These are phyloP conservation scores for Trichoderma semiorbis DNA, from an alignment of 2,329 filamentous ascomycete genomes.

Conservation along the genomic window DNA sequence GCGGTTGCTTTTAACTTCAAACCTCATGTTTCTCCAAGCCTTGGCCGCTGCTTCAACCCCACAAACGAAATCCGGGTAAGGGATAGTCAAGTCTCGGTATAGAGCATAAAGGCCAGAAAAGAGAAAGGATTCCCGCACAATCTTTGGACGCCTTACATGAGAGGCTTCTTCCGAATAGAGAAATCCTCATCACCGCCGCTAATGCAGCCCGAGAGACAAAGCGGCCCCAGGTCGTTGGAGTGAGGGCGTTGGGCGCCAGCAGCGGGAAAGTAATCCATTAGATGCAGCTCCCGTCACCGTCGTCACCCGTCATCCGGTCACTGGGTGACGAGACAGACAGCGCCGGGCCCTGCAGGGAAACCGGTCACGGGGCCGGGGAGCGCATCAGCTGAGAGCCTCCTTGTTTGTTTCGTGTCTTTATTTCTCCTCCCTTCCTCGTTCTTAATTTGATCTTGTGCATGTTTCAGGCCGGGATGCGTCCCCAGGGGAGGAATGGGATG, in stretches of 20 bases:
- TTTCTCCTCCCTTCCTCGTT: background rate
- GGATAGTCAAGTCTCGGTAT: background rate
- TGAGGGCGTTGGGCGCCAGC: background rate
- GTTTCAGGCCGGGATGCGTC: background rate
- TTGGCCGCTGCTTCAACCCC: background rate
- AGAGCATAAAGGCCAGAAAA: background rate
- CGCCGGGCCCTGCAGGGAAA: background rate
- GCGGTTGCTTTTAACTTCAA: background rate
- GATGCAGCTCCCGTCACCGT: background rate
- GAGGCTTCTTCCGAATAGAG: background rate
- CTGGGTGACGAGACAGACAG: background rate
- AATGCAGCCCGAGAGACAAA: slow-evolving; percentile 9
- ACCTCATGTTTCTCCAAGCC: background rate
- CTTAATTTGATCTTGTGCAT: background rate
- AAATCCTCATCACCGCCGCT: background rate
- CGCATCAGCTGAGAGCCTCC: background rate
- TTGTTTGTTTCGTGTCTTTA: background rate
- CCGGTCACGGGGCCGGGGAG: background rate
- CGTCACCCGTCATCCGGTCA: background rate
- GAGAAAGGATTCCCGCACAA: background rate
- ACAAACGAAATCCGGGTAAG: background rate
- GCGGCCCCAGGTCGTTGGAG: background rate
- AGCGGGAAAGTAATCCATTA: too few relatives aligned
- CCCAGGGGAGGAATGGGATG: background rate
- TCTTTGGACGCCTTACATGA: background rate